Evolutionary conservation across 1,284 basidiomycete genomes (phyloP), one percentile per base, ranked within the genome.

Genomic region (Peniophora sp.): DNA sequence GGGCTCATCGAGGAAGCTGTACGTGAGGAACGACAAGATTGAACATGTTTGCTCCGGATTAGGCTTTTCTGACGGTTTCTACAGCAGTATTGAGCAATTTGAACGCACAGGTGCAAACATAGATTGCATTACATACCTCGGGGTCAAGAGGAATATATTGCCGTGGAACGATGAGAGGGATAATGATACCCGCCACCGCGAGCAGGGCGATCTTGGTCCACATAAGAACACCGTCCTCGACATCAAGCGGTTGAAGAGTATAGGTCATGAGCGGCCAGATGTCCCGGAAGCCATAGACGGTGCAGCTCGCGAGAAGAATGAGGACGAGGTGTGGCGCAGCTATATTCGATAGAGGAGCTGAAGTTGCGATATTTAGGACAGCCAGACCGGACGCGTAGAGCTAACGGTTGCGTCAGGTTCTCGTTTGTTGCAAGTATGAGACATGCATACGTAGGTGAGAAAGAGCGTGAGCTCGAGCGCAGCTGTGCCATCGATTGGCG

Each of bases 281-380:
- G 57, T 82, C 75, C 41, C 78, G 70, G 55, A 76, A 78, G 12
- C 65, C 63, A 58, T 72, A 80, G 1, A 79, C 63, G 2, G 50
- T 58, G 58, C 70, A 74, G 0, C 68, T 68, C 47, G 69, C 46
- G 43, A 73, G 51, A n/a, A 78, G 59, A 3, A 77, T 58, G 3
- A 63, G 41, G 3, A 55, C 50, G 11, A 68, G 56, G 49, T 70
- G 69, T n/a, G n/a, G n/a, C n/a, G n/a, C n/a, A n/a, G n/a, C n/a
- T n/a, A n/a, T n/a, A n/a, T n/a, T n/a, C n/a, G n/a, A n/a, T n/a
- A n/a, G n/a, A n/a, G n/a, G n/a, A n/a, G n/a, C n/a, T n/a, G n/a
- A n/a, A n/a, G n/a, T n/a, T n/a, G n/a, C n/a, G n/a, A n/a, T n/a
- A n/a, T n/a, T n/a, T n/a, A n/a, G n/a, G n/a, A n/a, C n/a, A n/a